Evolutionary conservation across 495 filamentous ascomycete genomes (phyloP), one percentile per base, ranked within the genome.

Genomic region (Penicillium paxilli): DNA sequence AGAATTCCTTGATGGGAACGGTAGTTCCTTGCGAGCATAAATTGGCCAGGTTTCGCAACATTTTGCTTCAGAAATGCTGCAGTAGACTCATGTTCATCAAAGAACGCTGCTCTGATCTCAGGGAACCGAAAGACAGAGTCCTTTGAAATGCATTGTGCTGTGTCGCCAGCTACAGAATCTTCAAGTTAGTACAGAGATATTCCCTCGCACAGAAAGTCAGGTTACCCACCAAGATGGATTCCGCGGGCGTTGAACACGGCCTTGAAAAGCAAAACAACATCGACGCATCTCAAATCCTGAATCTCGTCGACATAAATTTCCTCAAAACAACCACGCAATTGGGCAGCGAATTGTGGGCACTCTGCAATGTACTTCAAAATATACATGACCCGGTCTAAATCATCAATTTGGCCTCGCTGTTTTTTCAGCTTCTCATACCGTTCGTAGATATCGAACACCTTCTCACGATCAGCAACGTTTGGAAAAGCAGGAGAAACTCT

Each of bases 271-370:
- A 78, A 51, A 8, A 62, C 60, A 7, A 78, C 61, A 20, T 78
- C 75, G 0, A 76, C 23, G 10, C 59, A 52, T 14, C 71, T 66
- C 30, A 72, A 66, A 50, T 78, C 75, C 50, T 78, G 75, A 7
- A 78, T 68, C 40, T 78, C 71, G 33, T 78, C 75, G 20, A 78
- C 62, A 35, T 77, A 78, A 14, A 78, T 49, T 35, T 78, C 75
- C 11, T 78, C 70, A 49, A 78, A 69, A 0, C 61, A 55, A 2
- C 59, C 42, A 33, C 45, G 40, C 22, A 77, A 54, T 2, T 46
- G 54, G 5, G 53, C 11, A 7, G 42, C 52, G 30, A 71, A 12
- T 47, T 35, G 21, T 23, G 33, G 16, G 30, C 55, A 51, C 14
- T 51, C 24, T 17, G 47, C 44, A 2, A 71, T 26, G 5, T 35